phyloP scores from a whole-genome alignment of 305 asterid genomes.

The Petunia hybrid region DNA sequence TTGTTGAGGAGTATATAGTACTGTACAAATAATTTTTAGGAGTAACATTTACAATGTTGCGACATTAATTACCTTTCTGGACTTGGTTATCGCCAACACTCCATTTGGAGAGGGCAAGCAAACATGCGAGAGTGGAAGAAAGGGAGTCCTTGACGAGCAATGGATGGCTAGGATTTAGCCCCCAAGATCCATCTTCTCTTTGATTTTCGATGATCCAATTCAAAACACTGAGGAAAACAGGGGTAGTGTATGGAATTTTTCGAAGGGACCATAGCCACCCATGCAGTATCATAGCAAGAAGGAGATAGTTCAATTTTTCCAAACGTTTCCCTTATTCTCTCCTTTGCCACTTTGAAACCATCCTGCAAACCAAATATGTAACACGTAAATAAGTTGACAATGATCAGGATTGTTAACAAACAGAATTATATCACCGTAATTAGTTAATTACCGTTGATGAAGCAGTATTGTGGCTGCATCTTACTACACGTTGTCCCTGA shows the following conservation, averaged over 20 bases:
- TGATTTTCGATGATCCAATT: slow-evolving; percentile 54
- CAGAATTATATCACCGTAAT: too few species aligned
- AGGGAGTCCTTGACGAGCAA: slow-evolving; percentile 38
- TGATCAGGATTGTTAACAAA: too few species aligned
- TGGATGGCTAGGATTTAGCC: slow-evolving; percentile 40
- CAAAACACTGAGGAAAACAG: slow-evolving; percentile 48
- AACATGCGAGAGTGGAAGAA: slow-evolving; percentile 51
- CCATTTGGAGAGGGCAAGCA: slow-evolving; percentile 54
- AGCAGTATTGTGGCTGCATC: too few species aligned
- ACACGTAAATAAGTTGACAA: too few species aligned
- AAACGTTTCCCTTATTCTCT: background rate
- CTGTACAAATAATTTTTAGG: too few species aligned
- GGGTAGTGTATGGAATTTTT: slow-evolving; percentile 25
- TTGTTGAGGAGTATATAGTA: too few species aligned
- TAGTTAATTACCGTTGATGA: too few species aligned
- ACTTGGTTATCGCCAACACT: slow-evolving; percentile 35
- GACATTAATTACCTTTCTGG: slow-evolving; percentile 28
- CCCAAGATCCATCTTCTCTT: slow-evolving; percentile 57
- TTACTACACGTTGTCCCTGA: too few species aligned
- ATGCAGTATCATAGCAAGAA: slow-evolving; percentile 57
- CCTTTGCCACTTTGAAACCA: background rate
- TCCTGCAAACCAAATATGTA: background rate
- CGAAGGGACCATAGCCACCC: slow-evolving; percentile 62
- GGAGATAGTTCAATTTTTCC: background rate
- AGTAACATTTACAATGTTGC: too few species aligned